Evolutionary conservation across 148 eudicot species (phyloP).

Genomic region (Spergularia marina): DNA sequence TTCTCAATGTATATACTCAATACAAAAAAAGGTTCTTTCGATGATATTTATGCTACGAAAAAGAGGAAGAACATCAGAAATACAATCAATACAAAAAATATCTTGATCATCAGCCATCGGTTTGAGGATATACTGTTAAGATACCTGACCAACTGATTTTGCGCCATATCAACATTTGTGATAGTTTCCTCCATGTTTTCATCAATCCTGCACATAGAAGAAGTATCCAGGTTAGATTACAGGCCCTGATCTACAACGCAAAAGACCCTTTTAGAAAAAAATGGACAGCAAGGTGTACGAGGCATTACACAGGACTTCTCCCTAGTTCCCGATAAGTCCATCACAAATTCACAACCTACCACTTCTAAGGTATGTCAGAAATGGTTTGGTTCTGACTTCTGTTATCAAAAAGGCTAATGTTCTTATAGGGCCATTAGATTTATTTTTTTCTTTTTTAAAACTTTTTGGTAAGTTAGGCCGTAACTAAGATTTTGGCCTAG

Average conservation of each 20-base stretch:
- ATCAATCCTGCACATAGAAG: conserved; percentile 48
- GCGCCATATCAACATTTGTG: conserved; percentile 75
- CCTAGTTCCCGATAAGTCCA: neutral
- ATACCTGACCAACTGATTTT: conserved; percentile 65
- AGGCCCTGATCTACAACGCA: neutral
- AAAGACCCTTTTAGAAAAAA: neutral
- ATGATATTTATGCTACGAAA: conserved; percentile 61
- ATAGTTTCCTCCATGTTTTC: conserved; percentile 83
- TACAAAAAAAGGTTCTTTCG: conserved; percentile 3
- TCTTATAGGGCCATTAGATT: neutral
- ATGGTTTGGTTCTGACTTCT: neutral
- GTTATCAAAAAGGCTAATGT: neutral
- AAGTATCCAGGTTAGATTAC: conserved; percentile 4
- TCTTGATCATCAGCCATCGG: conserved; percentile 95
- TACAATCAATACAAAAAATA: conserved; percentile 74
- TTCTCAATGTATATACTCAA: conserved; percentile 28
- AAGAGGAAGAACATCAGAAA: conserved; percentile 86
- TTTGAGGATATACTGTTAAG: conserved; percentile 85
- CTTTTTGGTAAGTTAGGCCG: no score
- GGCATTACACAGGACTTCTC: neutral
- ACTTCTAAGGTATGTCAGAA: neutral
- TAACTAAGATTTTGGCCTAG: neutral
- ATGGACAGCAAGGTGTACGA: neutral
- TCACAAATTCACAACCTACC: neutral
- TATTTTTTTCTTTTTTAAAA: no score